phyloP scores from a whole-genome alignment of 306 rosid species.

The Rosa multiflora region DNA sequence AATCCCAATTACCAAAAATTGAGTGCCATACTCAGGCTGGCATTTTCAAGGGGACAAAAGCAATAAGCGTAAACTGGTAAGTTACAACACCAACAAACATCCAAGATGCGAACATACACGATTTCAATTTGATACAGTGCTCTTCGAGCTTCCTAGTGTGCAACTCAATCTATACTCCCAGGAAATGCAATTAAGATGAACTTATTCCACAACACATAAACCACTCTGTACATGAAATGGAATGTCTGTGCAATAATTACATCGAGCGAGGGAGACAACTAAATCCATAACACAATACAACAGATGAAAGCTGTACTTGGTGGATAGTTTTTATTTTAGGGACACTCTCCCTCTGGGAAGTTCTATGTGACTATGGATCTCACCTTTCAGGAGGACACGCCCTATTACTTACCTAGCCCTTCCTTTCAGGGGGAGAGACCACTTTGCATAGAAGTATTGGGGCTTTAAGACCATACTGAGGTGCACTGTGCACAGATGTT shows the following conservation, averaged over 20 bases:
- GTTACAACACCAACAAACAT: neutral
- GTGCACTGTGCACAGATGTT: neutral
- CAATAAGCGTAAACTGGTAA: no score
- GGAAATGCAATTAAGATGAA: neutral
- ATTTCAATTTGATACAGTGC: neutral
- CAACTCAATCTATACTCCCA: neutral
- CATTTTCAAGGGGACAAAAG: no score
- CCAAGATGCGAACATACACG: neutral
- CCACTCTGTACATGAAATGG: neutral
- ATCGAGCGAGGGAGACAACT: conserved; percentile 1
- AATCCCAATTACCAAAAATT: no score
- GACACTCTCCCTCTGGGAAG: neutral
- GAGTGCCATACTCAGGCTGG: no score
- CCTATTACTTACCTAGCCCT: no score
- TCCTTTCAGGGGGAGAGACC: no score
- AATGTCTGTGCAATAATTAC: neutral
- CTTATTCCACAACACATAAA: neutral
- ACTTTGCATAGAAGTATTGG: neutral
- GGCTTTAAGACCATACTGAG: neutral
- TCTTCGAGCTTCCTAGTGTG: neutral
- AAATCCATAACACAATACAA: neutral
- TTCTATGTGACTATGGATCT: no score
- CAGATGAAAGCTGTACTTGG: neutral
- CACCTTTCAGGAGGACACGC: no score
- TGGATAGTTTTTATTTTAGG: neutral